Percentiles rank a stretch among this genome's conserved stretches.
Evolutionary conservation across 352 stramenopile species (phyloP).

Genomic region (Blastocystis sp.): DNA sequence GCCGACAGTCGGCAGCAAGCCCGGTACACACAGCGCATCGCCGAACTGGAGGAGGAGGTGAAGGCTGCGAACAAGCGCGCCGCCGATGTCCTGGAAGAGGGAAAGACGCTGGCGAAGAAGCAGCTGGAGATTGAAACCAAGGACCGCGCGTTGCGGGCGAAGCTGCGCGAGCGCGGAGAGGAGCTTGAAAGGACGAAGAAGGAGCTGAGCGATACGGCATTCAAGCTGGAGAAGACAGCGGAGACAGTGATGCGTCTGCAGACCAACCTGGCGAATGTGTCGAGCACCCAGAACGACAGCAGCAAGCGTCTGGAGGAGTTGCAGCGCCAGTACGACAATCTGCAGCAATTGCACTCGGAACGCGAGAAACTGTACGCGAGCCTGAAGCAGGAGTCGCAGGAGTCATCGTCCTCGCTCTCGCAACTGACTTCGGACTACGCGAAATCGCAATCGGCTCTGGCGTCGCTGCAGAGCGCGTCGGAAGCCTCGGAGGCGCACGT

Average conservation of each 20-base stretch:
- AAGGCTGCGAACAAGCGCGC: constrained; percentile 31
- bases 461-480: not conserved
- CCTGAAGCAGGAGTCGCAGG: not conserved
- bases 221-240: constrained; percentile 41
- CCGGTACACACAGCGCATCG: not conserved
- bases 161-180: constrained; percentile 31
- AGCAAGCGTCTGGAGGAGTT: constrained; percentile 26
- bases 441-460: not conserved
- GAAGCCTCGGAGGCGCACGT: not conserved
- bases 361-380: constrained; percentile 9
- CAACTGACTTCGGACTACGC: not conserved
- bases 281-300: not conserved
- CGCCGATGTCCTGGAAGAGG: constrained; percentile 30
- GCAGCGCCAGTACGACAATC: constrained; percentile 22
- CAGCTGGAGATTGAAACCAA: constrained; percentile 53
- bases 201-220: constrained; percentile 21
- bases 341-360: constrained; percentile 40
- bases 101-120: constrained; percentile 39
- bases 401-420: not conserved
- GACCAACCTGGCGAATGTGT: not conserved
- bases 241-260: constrained; percentile 41
- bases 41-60: constrained; percentile 17
- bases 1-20: constrained; percentile 5
- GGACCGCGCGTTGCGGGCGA: constrained; percentile 33
- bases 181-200: not conserved